Conservation (phyloP, 768 basidiomycete genomes). For the Albatrellus ellisii region DNA sequence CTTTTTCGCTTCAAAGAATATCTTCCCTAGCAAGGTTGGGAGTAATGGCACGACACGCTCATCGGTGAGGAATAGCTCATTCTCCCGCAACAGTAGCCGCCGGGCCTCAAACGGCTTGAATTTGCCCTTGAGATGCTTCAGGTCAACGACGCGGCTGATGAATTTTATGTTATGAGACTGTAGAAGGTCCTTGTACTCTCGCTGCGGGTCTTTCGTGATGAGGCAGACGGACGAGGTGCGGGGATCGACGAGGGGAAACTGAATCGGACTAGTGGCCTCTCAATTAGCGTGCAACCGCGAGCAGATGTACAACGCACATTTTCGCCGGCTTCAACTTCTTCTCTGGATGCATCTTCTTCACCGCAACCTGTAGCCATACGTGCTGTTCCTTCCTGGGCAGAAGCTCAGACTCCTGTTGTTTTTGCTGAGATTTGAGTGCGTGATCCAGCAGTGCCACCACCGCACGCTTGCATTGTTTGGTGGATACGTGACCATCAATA, state of each 20-base stretch:
- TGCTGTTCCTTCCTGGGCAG: constrained; percentile 68
- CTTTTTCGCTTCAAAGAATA: constrained; percentile 96
- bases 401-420: constrained; percentile 63
- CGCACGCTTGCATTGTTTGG: constrained; percentile 77
- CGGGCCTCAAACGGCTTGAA: constrained; percentile 78
- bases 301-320: constrained; percentile 46
- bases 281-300: not conserved
- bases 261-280: constrained; percentile 42
- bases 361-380: constrained; percentile 81
- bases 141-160: constrained; percentile 81
- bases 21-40: constrained; percentile 75
- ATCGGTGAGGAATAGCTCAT: constrained; percentile 89
- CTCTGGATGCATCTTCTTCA: constrained; percentile 69
- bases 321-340: constrained; percentile 69
- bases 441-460: constrained; percentile 68
- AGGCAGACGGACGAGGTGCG: constrained; percentile 73
- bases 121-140: constrained; percentile 89
- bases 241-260: constrained; percentile 75
- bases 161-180: constrained; percentile 72
- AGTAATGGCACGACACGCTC: constrained; percentile 80
- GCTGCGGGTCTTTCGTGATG: constrained; percentile 91
- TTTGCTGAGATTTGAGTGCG: constrained; percentile 45
- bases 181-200: constrained; percentile 91
- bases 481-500: constrained; percentile 60
- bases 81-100: constrained; percentile 72